Base-by-base conservation (phyloP, 768 basidiomycete genomes). In the Leccinellum albellum region DNA sequence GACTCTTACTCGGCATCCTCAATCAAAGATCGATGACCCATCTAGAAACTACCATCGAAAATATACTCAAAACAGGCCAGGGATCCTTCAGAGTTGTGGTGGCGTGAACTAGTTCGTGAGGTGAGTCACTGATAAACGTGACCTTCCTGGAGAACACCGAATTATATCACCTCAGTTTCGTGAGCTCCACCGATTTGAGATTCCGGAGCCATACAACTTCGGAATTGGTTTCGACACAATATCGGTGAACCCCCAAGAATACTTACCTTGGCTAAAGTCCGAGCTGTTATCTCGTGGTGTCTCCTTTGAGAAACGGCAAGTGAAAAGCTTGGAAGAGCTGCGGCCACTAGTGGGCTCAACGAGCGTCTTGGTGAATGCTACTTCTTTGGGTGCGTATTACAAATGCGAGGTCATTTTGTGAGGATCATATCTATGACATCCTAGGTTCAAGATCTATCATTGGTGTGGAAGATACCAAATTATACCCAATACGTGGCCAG, bases 401-500 rank as follows among this genome's bases (percentile, higher is more conserved):
- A 12, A 17, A 57, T n/a, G 20, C 10, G 8, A 15, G 26, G 29
- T 50, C 15, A 47, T 45, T 17, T 23, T 29, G 3, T 4, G 20
- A 53, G 21, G 13, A 20, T 63, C 17, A 55, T 51, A 20, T 35
- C 26, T 33, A 20, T 42, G 17, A 33, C 13, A 23, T 29, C 32
- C 40, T 51, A 80, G 88, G 88, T 4, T 84, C 92, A 9, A 78
- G 83, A 50, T 84, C 83, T 31, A 77, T 96, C 44, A 82, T 89
- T 13, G 94, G 93, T 6, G 84, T 95, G 3, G 86, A 94, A 65
- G 94, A 97, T 69, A 77, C 78, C 56, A 75, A 74, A 23, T 74
- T 94, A 23, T 84, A 82, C 66, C 91, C 94, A 1, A 81, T 94
- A 60, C 79, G 92, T 45, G 94, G 94, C 8, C 94, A 96, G 73